Conservation (phyloP, 495 filamentous ascomycete genomes). For the Talaromyces proteolyticus region DNA sequence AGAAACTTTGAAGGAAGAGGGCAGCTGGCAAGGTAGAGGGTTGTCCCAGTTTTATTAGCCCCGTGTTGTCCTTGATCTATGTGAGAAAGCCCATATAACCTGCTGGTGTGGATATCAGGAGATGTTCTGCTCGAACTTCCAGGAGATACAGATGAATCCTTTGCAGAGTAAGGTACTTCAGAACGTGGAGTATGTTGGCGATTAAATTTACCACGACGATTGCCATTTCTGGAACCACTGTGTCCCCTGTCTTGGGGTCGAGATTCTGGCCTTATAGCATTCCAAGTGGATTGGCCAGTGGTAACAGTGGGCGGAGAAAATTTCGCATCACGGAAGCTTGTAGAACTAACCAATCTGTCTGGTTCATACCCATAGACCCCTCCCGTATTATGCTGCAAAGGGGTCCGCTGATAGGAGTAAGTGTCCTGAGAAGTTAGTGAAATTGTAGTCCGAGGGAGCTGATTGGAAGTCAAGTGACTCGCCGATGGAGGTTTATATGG, state of each 20-base stretch:
- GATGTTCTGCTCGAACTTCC: background rate
- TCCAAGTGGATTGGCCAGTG: background rate
- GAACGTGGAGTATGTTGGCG: background rate
- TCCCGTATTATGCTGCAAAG: conserved; percentile 5
- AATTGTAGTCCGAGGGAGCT: background rate
- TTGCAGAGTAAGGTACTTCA: background rate
- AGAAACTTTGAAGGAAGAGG: conserved; percentile 5
- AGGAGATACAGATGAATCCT: background rate
- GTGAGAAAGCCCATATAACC: background rate
- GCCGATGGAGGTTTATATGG: conserved; percentile 5
- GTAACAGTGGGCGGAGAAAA: background rate
- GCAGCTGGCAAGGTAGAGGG: conserved; percentile 3
- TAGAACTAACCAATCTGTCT: background rate
- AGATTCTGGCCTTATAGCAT: no score
- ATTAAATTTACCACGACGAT: background rate
- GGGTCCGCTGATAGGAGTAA: background rate
- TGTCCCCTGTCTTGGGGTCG: background rate
- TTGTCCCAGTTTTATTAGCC: no score
- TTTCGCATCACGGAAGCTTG: background rate
- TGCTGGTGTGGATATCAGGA: background rate
- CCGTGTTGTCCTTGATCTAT: background rate
- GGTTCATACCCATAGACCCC: background rate
- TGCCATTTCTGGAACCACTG: background rate
- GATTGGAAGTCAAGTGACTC: background rate
- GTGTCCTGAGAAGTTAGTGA: conserved; percentile 7